Evolutionary conservation across 345 rosid species (phyloP), one percentile per base, ranked within the genome.

Genomic region (Murraya paniculata): DNA sequence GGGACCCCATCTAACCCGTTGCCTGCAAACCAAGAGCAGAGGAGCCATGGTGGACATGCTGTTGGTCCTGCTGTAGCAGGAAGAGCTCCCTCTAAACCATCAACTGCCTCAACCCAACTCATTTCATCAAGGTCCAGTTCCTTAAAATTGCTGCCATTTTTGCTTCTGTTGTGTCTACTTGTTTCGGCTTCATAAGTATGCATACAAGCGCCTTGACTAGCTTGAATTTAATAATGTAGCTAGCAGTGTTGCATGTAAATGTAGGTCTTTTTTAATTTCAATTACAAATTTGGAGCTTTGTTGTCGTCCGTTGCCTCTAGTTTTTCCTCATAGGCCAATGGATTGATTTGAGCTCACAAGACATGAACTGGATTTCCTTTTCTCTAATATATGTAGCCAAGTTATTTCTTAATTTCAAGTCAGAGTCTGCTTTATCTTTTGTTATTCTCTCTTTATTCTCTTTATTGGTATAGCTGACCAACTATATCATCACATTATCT

Each of bases 51-150:
- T 30, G 86, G 88, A 66, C 88, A 75, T 56, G 98, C 95, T 5
- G 93, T 90, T 67, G 82, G 97, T 48, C 98, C 98, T 38, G 97
- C 94, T n/a, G 82, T 90, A 45, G 97, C 98, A 3, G 94, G 96
- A 76, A 89, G 89, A 80, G 87, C 98, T 68, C 90, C 91, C 36
- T 86, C 90, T 64, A 86, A 79, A 80, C 84, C 95, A 31, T 88
- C 97, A 60, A 81, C 81, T 68, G 80, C 87, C 48, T 58, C 86
- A 31, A 67, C 56, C 80, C 80, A 28, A 36, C 81, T 70, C 14
- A 6, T 71, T 6, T 64, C 85, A 14, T 68, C 81, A 38, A 38
- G 48, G 73, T 64, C 78, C 71, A 64, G 67, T 71, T 70, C 72
- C 39, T 25, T 84, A 62, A 79, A 80, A 30, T 79, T 84, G 70